A percentile compares a stretch with the other conserved stretches of the same genome.
Conservation (phyloP, 164 flowering plant genomes). For the Vitis riparia region DNA sequence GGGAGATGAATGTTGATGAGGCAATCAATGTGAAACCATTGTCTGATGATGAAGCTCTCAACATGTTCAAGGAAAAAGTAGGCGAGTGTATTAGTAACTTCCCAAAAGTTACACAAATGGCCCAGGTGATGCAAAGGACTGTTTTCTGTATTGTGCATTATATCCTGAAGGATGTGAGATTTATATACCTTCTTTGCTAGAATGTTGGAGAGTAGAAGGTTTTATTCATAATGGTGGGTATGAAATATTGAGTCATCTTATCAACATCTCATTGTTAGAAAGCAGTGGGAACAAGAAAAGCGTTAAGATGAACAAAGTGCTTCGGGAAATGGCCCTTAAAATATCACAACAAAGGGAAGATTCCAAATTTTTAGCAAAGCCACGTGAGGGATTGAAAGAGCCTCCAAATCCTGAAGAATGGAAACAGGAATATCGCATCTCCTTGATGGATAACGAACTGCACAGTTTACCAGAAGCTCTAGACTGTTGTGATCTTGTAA, state of each 20-base stretch:
- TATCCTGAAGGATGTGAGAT: slow-evolving; percentile 24
- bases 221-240: slow-evolving; percentile 13
- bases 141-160: slow-evolving; percentile 5
- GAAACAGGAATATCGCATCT: slow-evolving; percentile 12
- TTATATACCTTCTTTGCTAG: slow-evolving; percentile 9
- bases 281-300: background rate
- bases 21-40: too few species aligned
- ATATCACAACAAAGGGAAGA: background rate
- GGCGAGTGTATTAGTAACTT: background rate
- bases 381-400: background rate
- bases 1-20: too few species aligned
- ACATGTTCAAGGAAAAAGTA: background rate
- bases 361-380: too few species aligned
- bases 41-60: background rate
- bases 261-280: slow-evolving; percentile 18
- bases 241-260: slow-evolving; percentile 9
- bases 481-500: slow-evolving; percentile 11
- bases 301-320: too few species aligned
- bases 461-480: slow-evolving; percentile 16
- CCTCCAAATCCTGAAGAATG: slow-evolving; percentile 14
- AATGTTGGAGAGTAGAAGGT: slow-evolving; percentile 25
- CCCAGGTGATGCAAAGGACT: too few species aligned
- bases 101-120: too few species aligned
- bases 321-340: too few species aligned
- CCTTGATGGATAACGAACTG: slow-evolving; percentile 15